phyloP scores from a whole-genome alignment of 192 early-diverging fungal genomes.

The Endogone sp. region DNA sequence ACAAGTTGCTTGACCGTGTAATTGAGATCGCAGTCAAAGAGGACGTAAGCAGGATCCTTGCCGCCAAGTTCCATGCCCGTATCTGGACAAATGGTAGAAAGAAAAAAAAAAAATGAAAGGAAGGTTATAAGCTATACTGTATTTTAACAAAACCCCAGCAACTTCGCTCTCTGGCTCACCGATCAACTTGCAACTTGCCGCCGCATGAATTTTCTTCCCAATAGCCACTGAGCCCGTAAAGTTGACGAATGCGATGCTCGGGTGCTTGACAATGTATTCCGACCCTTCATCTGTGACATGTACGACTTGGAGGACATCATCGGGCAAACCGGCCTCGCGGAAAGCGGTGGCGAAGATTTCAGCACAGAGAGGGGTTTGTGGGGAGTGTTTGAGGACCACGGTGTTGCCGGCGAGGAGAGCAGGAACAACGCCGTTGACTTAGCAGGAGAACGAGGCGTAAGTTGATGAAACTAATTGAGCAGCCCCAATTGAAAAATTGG shows the following conservation, averaged over 20 bases:
- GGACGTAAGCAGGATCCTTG: conserved; percentile 82
- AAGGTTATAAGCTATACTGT: background rate
- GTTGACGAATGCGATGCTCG: conserved; percentile 59
- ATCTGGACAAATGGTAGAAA: too few species aligned
- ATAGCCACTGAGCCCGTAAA: conserved; percentile 78
- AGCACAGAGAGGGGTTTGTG: conserved; percentile 74
- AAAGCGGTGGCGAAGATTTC: conserved; percentile 65
- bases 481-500: conserved; percentile 3
- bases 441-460: background rate
- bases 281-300: conserved; percentile 46
- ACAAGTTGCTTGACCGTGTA: conserved; percentile 73
- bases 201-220: conserved; percentile 58
- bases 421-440: conserved; percentile 75
- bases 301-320: conserved; percentile 60
- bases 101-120: background rate
- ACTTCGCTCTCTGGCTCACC: conserved; percentile 27
- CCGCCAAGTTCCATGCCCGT: conserved; percentile 80
- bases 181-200: conserved; percentile 47
- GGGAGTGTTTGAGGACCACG: conserved; percentile 75
- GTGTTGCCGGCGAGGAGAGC: conserved; percentile 76
- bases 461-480: background rate
- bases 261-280: conserved; percentile 49
- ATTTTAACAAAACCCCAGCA: background rate
- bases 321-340: conserved; percentile 63
- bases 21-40: conserved; percentile 62